Percentiles rank a stretch among this genome's conserved stretches.
phyloP scores from a whole-genome alignment of 768 basidiomycete genomes.

The Tylopilus vinaceipallidus region DNA sequence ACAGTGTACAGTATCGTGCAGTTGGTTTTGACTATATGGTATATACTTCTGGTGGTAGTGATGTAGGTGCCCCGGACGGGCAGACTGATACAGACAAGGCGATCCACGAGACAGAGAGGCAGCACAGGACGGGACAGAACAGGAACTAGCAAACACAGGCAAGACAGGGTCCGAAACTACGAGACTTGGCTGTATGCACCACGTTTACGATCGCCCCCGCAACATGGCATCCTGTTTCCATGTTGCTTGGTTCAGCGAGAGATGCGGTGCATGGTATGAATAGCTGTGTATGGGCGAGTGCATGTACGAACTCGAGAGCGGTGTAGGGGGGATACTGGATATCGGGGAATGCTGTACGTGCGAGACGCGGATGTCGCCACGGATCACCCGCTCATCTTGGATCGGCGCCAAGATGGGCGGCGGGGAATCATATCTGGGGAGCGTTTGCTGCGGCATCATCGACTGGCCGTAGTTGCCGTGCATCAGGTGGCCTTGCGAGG shows the following conservation, averaged over 20 bases:
- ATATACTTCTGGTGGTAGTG: conserved; percentile 31
- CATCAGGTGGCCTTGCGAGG: conserved; percentile 27
- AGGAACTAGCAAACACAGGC: background rate
- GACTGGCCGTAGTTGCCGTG: conserved; percentile 26
- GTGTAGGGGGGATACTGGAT: conserved; percentile 32
- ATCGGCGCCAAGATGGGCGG: conserved; percentile 58
- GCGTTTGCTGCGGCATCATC: conserved; percentile 20
- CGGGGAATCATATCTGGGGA: conserved; percentile 46
- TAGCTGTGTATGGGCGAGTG: conserved; percentile 43
- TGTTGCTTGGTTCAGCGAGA: conserved; percentile 37
- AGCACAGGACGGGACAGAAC: conserved; percentile 4
- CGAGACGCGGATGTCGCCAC: conserved; percentile 30
- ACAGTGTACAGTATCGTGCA: conserved; percentile 34
- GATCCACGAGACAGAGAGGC: conserved; percentile 20
- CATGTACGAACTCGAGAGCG: conserved; percentile 37
- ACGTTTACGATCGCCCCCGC: conserved; percentile 34
- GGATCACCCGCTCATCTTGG: conserved; percentile 38
- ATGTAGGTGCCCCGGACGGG: conserved; percentile 11
- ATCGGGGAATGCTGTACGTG: conserved; percentile 32
- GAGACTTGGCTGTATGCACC: background rate
- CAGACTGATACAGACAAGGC: conserved; percentile 23
- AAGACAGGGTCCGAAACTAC: background rate
- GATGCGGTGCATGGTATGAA: conserved; percentile 37
- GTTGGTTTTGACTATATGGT: conserved; percentile 28
- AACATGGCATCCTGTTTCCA: conserved; percentile 50